These are phyloP conservation scores for Cicer bijugum DNA, from an alignment of 306 rosid species.

Conservation along the genomic window DNA sequence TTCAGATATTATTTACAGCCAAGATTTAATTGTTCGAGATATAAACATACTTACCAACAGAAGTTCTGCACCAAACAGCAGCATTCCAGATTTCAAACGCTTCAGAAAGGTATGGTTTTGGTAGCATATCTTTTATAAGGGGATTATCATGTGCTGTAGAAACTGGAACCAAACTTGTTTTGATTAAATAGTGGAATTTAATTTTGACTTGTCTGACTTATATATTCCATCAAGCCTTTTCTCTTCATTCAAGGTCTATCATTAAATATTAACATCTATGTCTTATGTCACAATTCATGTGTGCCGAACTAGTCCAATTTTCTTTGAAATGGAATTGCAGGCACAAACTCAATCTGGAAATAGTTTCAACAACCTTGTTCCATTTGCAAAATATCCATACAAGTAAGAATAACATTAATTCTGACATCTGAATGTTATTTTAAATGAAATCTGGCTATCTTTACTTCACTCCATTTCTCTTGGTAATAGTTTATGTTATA, in stretches of 20 bases:
- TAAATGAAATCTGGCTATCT: constrained; percentile 16
- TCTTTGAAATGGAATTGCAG: constrained; percentile 58
- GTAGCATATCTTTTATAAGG: constrained; percentile 22
- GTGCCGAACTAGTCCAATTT: constrained; percentile 37
- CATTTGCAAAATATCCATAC: constrained; percentile 77
- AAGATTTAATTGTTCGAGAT: constrained; percentile 69
- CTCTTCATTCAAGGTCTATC: constrained; percentile 21
- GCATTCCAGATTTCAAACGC: constrained; percentile 67
- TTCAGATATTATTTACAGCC: constrained; percentile 57
- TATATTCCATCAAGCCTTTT: constrained; percentile 17
- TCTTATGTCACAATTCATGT: constrained; percentile 19
- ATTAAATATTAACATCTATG: constrained; percentile 10
- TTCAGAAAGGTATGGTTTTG: constrained; percentile 75
- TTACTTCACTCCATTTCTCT: constrained; percentile 20
- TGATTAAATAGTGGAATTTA: constrained; percentile 32
- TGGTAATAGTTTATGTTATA: constrained; percentile 22
- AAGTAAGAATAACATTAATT: constrained; percentile 59
- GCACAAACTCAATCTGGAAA: constrained; percentile 69
- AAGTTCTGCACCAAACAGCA: constrained; percentile 50
- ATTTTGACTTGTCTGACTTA: constrained; percentile 20
- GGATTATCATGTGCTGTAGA: constrained; percentile 33
- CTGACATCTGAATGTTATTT: constrained; percentile 32
- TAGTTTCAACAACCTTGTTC: constrained; percentile 77
- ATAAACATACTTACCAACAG: constrained; percentile 19
- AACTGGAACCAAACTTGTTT: constrained; percentile 36